Base-by-base conservation (phyloP, 306 rosid genomes). In the Morella rubra region DNA sequence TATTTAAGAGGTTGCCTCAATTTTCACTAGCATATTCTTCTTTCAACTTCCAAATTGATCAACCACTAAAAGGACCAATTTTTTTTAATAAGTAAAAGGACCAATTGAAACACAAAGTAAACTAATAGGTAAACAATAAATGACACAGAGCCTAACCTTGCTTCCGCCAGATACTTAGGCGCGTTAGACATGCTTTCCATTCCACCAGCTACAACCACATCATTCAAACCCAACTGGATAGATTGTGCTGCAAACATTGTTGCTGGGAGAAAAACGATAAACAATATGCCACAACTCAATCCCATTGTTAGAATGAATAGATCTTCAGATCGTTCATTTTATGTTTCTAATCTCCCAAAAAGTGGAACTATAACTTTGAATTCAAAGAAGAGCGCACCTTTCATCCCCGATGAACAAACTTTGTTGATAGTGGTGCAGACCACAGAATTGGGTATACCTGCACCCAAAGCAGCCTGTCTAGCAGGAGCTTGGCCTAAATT, bases 111-210 rank as follows among this genome's bases (percentile, higher is more conserved):
- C 55, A 65, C 22, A 5, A 64, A 44, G 65, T 19, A 56, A 55
- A 56, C 14, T 40, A 56, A 41, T 44, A 12, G 32, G 44, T 72
- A 46, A 73, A 71, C 20, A 73, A 66, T 75, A 66, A 54, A 69
- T 6, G 67, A 56, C 64, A 59, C 15, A 75, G 82, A 72, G 13
- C 72, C 58, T 44, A 74, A 93, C 98, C 98, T 91, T 72, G 89
- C 90, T 82, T 81, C 86, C 47, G 82, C 79, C 15, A 94, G 81
- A 83, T 94, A 92, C 84, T 94, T 94, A 16, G 98, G 98, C 24
- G 90, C 87, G 79, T 92, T 94, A 37, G 96, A 94, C 98, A 91
- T 94, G 86, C 98, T 94, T 85, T 94, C 98, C 97, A 94, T 94
- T 62, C 98, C 98, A 72, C 97, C 98, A 59, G 83, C 83, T 37